A percentile compares a stretch with the other conserved stretches of the same genome.
Evolutionary conservation across 371 early-diverging fungal species (phyloP).

Genomic region (Syncephalastrum racemosum): DNA sequence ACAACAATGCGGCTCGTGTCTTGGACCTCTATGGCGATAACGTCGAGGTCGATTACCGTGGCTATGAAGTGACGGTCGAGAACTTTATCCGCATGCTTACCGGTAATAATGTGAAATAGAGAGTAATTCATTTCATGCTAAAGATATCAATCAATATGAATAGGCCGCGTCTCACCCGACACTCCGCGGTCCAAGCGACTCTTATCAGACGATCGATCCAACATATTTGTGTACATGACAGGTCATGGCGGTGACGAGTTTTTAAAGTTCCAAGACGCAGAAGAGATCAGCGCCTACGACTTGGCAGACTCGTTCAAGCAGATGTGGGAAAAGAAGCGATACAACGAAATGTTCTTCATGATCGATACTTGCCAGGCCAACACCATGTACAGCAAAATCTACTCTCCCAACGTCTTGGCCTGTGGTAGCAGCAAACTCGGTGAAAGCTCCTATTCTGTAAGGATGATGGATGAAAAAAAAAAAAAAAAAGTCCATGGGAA

Average conservation of each 20-base stretch:
- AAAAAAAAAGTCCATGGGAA: not conserved
- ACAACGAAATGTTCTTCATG: constrained; percentile 95
- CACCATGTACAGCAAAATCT: constrained; percentile 88
- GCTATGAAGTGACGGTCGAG: constrained; percentile 97
- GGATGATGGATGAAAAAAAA: not conserved
- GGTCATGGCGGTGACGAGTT: constrained; percentile 98
- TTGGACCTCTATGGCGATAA: constrained; percentile 92
- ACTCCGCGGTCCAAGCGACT: constrained; percentile 91
- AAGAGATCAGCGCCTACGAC: constrained; percentile 93
- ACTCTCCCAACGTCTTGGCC: constrained; percentile 90
- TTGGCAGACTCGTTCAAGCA: constrained; percentile 94
- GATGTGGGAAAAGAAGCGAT: constrained; percentile 93
- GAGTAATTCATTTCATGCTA: not conserved
- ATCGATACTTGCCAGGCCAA: constrained; percentile 98
- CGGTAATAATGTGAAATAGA: too few relatives aligned
- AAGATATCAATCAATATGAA: not conserved
- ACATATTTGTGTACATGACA: constrained; percentile 95
- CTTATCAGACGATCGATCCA: constrained; percentile 90
- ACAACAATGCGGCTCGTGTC: constrained; percentile 78
- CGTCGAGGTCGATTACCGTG: constrained; percentile 96
- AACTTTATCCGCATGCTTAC: constrained; percentile 94
- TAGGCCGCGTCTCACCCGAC: constrained; percentile 71
- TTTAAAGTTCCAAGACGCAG: constrained; percentile 95
- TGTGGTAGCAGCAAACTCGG: constrained; percentile 85
- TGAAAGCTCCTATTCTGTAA: constrained; percentile 92